Percentiles rank a stretch among this genome's conserved stretches.
These are phyloP conservation scores for Luffa aegyptiaca DNA, from an alignment of 306 rosid species.

Conservation along the genomic window DNA sequence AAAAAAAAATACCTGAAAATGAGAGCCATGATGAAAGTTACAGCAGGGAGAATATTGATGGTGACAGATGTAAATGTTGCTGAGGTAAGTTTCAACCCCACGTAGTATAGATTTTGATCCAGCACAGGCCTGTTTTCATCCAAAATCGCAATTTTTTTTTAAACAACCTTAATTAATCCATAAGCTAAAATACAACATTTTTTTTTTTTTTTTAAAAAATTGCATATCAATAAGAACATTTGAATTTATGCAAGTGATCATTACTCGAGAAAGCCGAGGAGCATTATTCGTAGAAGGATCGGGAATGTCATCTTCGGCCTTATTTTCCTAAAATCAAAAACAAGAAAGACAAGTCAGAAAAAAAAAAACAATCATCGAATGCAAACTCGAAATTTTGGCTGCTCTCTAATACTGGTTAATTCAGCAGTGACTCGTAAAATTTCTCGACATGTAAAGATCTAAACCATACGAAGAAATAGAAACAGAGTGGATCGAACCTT, in stretches of 20 bases:
- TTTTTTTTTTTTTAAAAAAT: too few relatives aligned
- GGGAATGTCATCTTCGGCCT: slow-evolving; percentile 96
- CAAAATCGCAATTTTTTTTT: neutral
- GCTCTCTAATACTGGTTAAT: too few relatives aligned
- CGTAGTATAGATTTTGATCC: slow-evolving; percentile 78
- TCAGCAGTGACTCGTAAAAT: too few relatives aligned
- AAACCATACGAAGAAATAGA: too few relatives aligned
- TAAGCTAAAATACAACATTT: neutral
- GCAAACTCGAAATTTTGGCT: too few relatives aligned
- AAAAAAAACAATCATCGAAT: neutral
- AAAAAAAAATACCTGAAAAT: slow-evolving; percentile 51
- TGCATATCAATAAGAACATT: neutral
- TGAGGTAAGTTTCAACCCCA: slow-evolving; percentile 88
- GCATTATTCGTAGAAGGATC: slow-evolving; percentile 54
- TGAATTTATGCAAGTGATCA: slow-evolving; percentile 7
- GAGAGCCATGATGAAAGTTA: slow-evolving; percentile 86
- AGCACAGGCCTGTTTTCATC: slow-evolving; percentile 71
- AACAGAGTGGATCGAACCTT: slow-evolving; percentile 28
- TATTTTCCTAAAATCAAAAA: slow-evolving; percentile 39
- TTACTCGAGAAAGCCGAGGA: slow-evolving; percentile 92
- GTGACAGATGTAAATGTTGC: slow-evolving; percentile 86
- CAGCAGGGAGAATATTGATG: slow-evolving; percentile 78
- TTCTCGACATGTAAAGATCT: neutral
- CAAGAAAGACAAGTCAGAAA: neutral
- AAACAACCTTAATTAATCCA: neutral